Base-by-base conservation (phyloP, 2,329 filamentous ascomycete genomes). In the Simplicillium aogashimaense region DNA sequence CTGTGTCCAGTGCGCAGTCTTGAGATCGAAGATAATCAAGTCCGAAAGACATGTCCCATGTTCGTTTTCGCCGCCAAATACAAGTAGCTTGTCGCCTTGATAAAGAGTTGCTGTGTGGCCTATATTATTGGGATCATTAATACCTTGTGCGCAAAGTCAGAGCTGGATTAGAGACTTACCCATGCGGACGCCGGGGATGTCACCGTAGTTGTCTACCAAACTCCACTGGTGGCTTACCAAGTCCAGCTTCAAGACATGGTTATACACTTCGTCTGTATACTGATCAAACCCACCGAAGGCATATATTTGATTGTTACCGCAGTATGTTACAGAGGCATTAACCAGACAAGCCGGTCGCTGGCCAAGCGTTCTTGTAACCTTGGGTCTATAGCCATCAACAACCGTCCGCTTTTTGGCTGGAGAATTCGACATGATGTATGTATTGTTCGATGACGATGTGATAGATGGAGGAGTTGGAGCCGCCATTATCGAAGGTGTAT, bases 261-360 rank as follows among this genome's bases (percentile, higher is more conserved):
- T 98, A 65, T 98, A 98, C 14, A 98, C 86, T 67, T 98, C 92
- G 59, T 98, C 92, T 1, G 92, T 98, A 58, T 95, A 97, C 62
- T 97, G 90, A 57, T 98, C 92, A 56, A 98, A 98, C 14, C 92
- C 92, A 34, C 92, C 92, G 68, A 98, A 98, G 10, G 90, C 92
- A 63, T 94, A 97, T 52, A 98, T 97, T 61, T 92, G 81, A 59
- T 97, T 92, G 64, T 95, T 92, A 44, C 89, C 89, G 55, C 92
- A 95, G 60, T 95, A 95, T n/a, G 92, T 98, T 45, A 97, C 90
- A 1, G 92, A 97, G 39, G 92, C 92, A 69, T 98, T 98, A 50
- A 98, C 90, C 37, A 98, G 73, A 57, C 90, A 97, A 29, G 92
- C 89, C 30, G 92, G 92, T 49, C 89, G 78, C 63, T 86, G 81